Percentiles rank a stretch among this genome's conserved stretches.
phyloP scores from a whole-genome alignment of 257 asterid genomes.

The Apocynum venetum region DNA sequence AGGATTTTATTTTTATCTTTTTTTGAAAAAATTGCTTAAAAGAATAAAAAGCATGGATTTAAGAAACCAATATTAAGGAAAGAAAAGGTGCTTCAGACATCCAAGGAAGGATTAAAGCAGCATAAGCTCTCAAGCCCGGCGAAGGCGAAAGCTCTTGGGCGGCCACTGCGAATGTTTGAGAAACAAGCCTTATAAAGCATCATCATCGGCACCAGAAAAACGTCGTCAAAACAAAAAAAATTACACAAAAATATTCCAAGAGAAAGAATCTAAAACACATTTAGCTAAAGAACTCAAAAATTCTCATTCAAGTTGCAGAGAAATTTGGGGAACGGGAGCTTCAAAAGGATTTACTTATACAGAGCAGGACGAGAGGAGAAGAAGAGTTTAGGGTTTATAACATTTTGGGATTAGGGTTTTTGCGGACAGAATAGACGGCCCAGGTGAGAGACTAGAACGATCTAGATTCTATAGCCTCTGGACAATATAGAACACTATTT shows the following conservation, averaged over 20 bases:
- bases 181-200: constrained; percentile 42
- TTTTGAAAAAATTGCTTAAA: too few relatives aligned
- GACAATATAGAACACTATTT: background rate
- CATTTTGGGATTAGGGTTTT: constrained; percentile 15
- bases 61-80: background rate
- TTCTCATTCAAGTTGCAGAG: background rate
- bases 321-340: background rate
- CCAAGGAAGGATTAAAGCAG: constrained; percentile 52
- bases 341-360: constrained; percentile 1
- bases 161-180: constrained; percentile 72
- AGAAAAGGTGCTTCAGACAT: constrained; percentile 39
- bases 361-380: background rate
- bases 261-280: background rate
- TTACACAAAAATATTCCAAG: background rate
- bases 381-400: constrained; percentile 22
- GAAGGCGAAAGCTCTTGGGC: constrained; percentile 55
- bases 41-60: background rate
- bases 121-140: constrained; percentile 56
- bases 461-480: constrained; percentile 17
- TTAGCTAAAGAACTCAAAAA: background rate
- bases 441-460: background rate
- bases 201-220: constrained; percentile 31
- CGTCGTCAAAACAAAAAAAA: background rate
- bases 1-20: too few relatives aligned
- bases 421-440: constrained; percentile 1